Conservation (phyloP, 345 rosid genomes). For the Geranium rotundifolium region DNA sequence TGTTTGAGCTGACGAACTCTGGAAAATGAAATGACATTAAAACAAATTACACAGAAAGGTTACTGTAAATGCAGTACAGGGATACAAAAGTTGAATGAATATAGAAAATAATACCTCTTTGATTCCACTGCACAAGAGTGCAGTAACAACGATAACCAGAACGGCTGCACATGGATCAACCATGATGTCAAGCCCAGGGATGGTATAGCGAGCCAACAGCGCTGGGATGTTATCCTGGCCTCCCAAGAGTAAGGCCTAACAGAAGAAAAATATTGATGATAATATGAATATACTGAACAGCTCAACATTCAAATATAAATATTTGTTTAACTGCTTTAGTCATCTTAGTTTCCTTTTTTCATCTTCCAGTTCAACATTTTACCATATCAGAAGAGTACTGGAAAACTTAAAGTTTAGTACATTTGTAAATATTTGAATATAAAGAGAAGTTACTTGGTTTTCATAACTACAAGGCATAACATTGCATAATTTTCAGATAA, state of each 20-base stretch:
- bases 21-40: slow-evolving; percentile 15
- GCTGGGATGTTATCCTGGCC: slow-evolving; percentile 63
- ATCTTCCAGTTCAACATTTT: too few species aligned
- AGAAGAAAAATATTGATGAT: background rate
- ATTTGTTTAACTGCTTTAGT: too few species aligned
- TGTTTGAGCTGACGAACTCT: slow-evolving; percentile 83
- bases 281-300: too few species aligned
- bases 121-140: slow-evolving; percentile 85
- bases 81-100: background rate
- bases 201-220: slow-evolving; percentile 66
- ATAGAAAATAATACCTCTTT: slow-evolving; percentile 55
- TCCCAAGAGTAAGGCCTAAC: slow-evolving; percentile 81
- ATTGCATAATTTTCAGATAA: too few species aligned
- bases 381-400: too few species aligned
- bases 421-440: too few species aligned
- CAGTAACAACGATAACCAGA: slow-evolving; percentile 68
- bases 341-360: too few species aligned
- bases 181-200: slow-evolving; percentile 71
- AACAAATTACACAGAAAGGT: background rate
- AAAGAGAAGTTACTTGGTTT: too few species aligned
- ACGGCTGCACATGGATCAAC: slow-evolving; percentile 91
- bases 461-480: too few species aligned
- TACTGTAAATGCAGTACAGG: too few species aligned
- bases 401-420: too few species aligned
- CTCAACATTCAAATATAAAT: too few species aligned